Conservation (phyloP, 2,329 filamentous ascomycete species). For the Penicillium hordei region DNA sequence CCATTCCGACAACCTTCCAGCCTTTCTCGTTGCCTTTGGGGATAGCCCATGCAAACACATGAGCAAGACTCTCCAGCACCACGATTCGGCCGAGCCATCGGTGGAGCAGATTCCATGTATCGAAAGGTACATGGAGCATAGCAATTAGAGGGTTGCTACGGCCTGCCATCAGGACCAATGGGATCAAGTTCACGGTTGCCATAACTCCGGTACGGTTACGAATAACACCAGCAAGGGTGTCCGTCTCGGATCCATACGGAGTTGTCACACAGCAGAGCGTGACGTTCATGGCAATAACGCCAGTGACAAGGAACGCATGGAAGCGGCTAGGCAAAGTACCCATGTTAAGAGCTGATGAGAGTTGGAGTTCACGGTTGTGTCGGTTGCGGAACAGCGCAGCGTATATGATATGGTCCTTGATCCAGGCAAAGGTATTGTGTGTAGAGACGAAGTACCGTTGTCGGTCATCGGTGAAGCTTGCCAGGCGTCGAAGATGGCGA, state of each 20-base stretch:
- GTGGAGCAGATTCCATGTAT: conserved; percentile 61
- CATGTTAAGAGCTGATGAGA: conserved; percentile 46
- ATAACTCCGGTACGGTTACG: conserved; percentile 46
- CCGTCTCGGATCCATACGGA: conserved; percentile 39
- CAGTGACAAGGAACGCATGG: conserved; percentile 43
- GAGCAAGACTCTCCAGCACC: conserved; percentile 66
- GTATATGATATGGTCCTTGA: conserved; percentile 67
- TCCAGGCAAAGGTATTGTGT: conserved; percentile 55
- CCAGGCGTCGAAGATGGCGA: conserved; percentile 69
- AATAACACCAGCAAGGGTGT: conserved; percentile 40
- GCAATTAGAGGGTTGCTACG: conserved; percentile 47
- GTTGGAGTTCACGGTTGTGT: conserved; percentile 48
- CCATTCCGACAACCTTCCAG: conserved; percentile 37
- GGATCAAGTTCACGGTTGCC: conserved; percentile 47
- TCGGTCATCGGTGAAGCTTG: conserved; percentile 73
- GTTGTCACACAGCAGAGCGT: conserved; percentile 53
- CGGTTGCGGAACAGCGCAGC: conserved; percentile 46
- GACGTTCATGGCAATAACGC: conserved; percentile 45
- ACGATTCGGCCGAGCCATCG: conserved; percentile 76
- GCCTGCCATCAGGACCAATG: conserved; percentile 44
- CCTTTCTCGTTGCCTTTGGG: conserved; percentile 57
- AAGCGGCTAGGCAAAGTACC: conserved; percentile 50
- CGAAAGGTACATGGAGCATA: conserved; percentile 45
- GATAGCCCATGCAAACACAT: conserved; percentile 71
- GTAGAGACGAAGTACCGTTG: conserved; percentile 75